phyloP scores from a whole-genome alignment of 129 eudicot genomes.

The Flaveria trinervia region DNA sequence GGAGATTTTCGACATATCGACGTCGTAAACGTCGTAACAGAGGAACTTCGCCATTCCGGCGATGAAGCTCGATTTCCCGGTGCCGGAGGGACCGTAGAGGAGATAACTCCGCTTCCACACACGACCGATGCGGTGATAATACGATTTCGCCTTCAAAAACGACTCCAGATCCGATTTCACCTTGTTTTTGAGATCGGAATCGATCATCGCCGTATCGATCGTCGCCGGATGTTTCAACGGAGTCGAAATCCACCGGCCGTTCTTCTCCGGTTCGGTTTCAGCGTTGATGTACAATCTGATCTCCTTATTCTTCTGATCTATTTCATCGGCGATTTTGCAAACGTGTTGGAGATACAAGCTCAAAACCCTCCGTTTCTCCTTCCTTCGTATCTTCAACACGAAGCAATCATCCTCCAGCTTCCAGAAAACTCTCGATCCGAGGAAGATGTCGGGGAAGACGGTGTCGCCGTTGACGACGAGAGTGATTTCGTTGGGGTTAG shows the following conservation, averaged over 20 bases:
- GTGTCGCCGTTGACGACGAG: constrained; percentile 62
- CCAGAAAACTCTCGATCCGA: constrained; percentile 74
- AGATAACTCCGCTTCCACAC: constrained; percentile 88
- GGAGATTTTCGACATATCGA: constrained; percentile 54
- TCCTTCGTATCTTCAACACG: constrained; percentile 57
- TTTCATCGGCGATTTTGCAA: constrained; percentile 59
- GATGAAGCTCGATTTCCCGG: constrained; percentile 84
- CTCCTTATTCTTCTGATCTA: constrained; percentile 61
- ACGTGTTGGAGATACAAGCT: constrained; percentile 79
- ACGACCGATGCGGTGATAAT: constrained; percentile 79
- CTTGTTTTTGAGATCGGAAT: constrained; percentile 63
- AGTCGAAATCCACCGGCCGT: constrained; percentile 76
- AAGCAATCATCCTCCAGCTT: constrained; percentile 45
- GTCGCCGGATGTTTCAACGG: constrained; percentile 88
- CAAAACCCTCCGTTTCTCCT: constrained; percentile 68
- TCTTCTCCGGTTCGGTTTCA: constrained; percentile 40
- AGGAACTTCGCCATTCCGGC: constrained; percentile 87
- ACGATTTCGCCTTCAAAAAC: constrained; percentile 71
- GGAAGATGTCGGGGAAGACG: constrained; percentile 52
- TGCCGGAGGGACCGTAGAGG: constrained; percentile 72
- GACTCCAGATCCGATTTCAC: constrained; percentile 74
- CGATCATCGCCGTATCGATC: constrained; percentile 78
- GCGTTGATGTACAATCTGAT: constrained; percentile 58
- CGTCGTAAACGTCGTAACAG: constrained; percentile 65
- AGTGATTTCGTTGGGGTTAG: constrained; percentile 56